Evolutionary conservation across 108 stramenopile species (phyloP), one percentile per base, ranked within the genome.

Genomic region (Aurantiochytrium sp.): DNA sequence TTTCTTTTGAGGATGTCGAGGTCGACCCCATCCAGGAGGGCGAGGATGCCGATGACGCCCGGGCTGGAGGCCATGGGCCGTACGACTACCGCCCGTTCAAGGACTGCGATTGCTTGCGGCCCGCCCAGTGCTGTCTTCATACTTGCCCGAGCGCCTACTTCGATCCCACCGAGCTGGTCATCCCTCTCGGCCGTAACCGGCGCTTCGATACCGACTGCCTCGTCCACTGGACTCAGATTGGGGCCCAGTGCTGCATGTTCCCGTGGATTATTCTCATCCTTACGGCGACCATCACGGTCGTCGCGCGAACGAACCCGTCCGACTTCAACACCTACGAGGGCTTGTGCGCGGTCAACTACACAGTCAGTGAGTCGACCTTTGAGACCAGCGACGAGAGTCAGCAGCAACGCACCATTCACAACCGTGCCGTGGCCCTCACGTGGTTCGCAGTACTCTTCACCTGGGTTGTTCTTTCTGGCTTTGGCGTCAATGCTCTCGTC

Each of bases 361-460:
- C 53, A 19, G 17, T 54, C n/a, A n/a, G n/a, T 54, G 53, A 54
- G 21, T 54, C 53, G 53, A 54, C 12, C 53, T 54, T 54, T 19
- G 31, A 68, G 31, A 24, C 8, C n/a, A 32, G 10, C 68, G 19
- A 68, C 68, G 30, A 68, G n/a, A 31, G 31, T n/a, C n/a, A n/a
- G n/a, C n/a, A 30, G 59, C 6, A 34, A 6, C 27, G 27, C 59
- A 24, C n/a, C 34, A 22, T 81, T 41, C 42, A 81, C 39, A 42
- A 42, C 39, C n/a, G 42, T 27, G 73, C 42, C 50, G 73, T 81
- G 6, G 42, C 39, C 10, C 73, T 81, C 42, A 81, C 73, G 15
- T 81, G 73, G 73, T 81, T 81, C 24, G 73, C 73, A 48, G 73
- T 81, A 6, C 39, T 81, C n/a, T 81, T 37, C 45, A 81, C 73